phyloP scores from a whole-genome alignment of 2,329 filamentous ascomycete species.

The Bipolaris sorokiniana region DNA sequence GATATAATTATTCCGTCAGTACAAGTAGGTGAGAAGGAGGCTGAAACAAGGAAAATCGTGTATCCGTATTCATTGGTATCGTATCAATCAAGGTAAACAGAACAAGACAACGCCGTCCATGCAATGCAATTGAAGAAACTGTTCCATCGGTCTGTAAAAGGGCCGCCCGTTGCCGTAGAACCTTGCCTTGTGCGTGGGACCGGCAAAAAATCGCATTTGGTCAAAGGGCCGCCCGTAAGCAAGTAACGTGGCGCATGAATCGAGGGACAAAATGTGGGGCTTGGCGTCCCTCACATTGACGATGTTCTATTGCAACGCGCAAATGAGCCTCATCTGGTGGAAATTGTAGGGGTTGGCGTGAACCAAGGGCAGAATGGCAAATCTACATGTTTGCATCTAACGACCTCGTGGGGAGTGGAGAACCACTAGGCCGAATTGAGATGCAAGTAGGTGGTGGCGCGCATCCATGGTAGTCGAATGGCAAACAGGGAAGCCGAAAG shows the following conservation, averaged over 20 bases:
- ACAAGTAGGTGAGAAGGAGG: background rate
- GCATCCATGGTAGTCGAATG: background rate
- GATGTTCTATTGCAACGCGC: background rate
- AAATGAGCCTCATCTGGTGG: background rate
- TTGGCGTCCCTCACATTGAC: background rate
- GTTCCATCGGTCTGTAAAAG: background rate
- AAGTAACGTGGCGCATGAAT: background rate
- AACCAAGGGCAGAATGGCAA: background rate
- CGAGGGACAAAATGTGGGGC: background rate
- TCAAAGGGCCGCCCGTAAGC: background rate
- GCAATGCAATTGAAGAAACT: constrained; percentile 3
- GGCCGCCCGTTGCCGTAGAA: background rate
- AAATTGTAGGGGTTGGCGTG: background rate
- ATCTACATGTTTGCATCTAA: background rate
- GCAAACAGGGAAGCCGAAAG: background rate
- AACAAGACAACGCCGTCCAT: constrained; percentile 18
- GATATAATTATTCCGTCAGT: constrained; percentile 13
- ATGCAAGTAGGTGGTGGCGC: background rate
- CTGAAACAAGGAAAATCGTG: constrained; percentile 4
- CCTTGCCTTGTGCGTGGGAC: background rate
- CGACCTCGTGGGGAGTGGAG: background rate
- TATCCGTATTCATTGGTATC: constrained; percentile 34
- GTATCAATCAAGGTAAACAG: constrained; percentile 10
- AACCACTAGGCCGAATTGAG: background rate
- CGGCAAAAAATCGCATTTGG: background rate